Evolutionary conservation across 306 rosid species (phyloP), one percentile per base, ranked within the genome.

Genomic region (Phaseolus lunatus): DNA sequence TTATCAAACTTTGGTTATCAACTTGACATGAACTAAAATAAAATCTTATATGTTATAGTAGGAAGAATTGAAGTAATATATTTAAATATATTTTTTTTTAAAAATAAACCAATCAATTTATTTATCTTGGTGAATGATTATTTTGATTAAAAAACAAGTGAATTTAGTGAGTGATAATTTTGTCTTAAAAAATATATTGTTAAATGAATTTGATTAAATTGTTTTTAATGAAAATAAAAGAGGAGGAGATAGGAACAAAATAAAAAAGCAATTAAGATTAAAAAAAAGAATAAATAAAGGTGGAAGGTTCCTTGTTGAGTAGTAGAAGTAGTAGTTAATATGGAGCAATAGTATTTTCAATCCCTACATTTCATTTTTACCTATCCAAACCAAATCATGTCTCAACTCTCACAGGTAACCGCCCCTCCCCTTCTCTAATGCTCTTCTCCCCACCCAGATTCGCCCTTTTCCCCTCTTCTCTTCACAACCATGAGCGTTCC

Each of bases 401-500:
- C 65, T 22, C 19, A 59, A 59, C 37, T 61, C 67, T 61, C 67
- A 20, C 1, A 62, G 68, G 68, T 62, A 62, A 62, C 68, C 68
- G 45, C 45, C 68, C 68, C 13, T 3, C 43, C 31, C 62, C 10
- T 8, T 23, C 20, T 35, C 48, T 63, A 63, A 63, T 63, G 69
- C 69, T 53, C 59, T 53, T 47, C 52, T 47, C 52, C 52, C 18
- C 52, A 13, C 26, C 7, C 69, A 63, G 69, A 63, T 63, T 63
- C 69, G 20, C 6, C 69, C 69, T 13, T 11, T 63, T 10, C 20
- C 35, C 48, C 26, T 63, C 26, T 63, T 18, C 14, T 1, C 4
- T 24, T 3, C 5, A 1, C 12, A 22, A 33, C 3, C 78, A 86
- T 86, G 89, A 86, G 84, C 75, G 37, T 71, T 57, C 85, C 75